Base-by-base conservation (phyloP, 805 yeast species). In the Lachancea mirantina region DNA sequence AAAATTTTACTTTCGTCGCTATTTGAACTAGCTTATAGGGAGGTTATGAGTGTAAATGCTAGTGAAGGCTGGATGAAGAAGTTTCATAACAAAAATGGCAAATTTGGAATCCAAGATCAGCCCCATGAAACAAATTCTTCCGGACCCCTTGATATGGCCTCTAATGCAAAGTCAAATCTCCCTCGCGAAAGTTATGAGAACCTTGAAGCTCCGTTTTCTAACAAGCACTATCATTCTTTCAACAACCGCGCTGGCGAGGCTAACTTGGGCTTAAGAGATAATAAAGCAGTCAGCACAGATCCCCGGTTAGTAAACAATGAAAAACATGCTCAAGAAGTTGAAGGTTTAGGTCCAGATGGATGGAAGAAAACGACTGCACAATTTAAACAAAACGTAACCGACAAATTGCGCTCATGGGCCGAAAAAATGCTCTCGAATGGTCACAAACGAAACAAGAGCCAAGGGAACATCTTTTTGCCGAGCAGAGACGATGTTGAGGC, bases 191-290 rank as follows among this genome's bases (percentile, higher is more conserved):
- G 16, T n/a, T 17, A 24, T 9, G 26, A 28, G 14, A 15, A 19
- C 9, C 20, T 20, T 8, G 19, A 14, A 14, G 6, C 14, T 6
- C 14, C 23, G 11, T 19, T 27, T 15, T 23, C 10, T 23, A 13
- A 19, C 23, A 24, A 24, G 9, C 38, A 34, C 23, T 58, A 54
- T 35, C 67, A 67, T 40, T 78, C 95, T 0, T 89, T 88, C 61
- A 89, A 88, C 55, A 76, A 84, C 50, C 68, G 94, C 48, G 94
- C 95, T 0, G 95, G 96, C 18, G 80, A 71, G 35, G 94, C 84
- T 18, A 89, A 89, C 50, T 60, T 64, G 23, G 97, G 97, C 32
- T 71, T 89, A 14, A 64, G 94, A 36, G 96, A 87, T 38, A 75
- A 73, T 50, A 89, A 89, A 61, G 74, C 76, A 35, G 74, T 76